phyloP scores from a whole-genome alignment of 176 grass and related monocot species.

The Lolium multiflorum region DNA sequence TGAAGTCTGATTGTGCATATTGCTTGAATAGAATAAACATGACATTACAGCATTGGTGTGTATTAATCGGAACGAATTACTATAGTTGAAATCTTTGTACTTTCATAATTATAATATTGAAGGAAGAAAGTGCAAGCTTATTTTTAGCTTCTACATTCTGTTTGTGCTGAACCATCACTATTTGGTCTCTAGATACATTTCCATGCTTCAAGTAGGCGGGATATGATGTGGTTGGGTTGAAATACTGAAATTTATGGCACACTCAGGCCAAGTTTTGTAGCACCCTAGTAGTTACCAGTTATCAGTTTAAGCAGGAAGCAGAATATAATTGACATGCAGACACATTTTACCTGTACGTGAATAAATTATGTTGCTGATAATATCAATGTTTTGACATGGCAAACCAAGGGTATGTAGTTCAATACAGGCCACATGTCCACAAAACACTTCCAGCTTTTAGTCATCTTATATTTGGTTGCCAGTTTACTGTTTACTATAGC shows the following conservation, averaged over 20 bases:
- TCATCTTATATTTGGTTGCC: conserved; percentile 7
- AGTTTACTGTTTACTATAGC: conserved; percentile 16
- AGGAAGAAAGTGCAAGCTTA: neutral
- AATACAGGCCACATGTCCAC: neutral
- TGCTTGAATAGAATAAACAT: neutral
- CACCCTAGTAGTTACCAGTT: neutral
- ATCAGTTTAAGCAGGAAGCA: neutral
- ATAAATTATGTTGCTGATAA: conserved; percentile 16
- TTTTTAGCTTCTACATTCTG: neutral
- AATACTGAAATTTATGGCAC: conserved; percentile 14
- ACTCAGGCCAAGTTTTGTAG: neutral
- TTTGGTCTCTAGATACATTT: conserved; percentile 14
- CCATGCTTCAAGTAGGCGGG: neutral
- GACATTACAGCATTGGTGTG: neutral
- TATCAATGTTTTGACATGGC: conserved; percentile 1
- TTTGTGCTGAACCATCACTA: neutral
- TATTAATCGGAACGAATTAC: neutral
- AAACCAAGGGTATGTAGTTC: conserved; percentile 2
- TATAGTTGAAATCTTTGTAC: neutral
- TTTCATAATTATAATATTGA: conserved; percentile 18
- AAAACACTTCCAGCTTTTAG: neutral
- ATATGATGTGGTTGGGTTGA: conserved; percentile 2
- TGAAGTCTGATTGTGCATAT: neutral
- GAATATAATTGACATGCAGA: neutral
- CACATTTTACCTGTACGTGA: neutral